Evolutionary conservation across 805 yeast species (phyloP), one percentile per base, ranked within the genome.

Genomic region (Starmera caribaea): DNA sequence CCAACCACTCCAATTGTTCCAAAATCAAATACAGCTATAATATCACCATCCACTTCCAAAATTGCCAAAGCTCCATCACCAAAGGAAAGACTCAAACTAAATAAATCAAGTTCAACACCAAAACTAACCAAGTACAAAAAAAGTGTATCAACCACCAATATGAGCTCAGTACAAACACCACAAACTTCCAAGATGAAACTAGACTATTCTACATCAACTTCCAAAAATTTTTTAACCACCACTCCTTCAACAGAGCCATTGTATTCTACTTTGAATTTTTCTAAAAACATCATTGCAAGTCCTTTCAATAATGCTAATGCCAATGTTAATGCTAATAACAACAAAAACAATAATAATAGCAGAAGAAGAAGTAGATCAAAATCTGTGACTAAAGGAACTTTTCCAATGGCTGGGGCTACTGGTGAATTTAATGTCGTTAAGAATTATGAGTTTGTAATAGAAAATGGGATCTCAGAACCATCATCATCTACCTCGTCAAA

Each of bases 361-460:
- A 21, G 26, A 21, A 21, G 26, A 21, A 21, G 26, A 8, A 12
- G 36, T 30, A 27, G 33, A 28, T 16, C 12, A 12, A 28, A 32
- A 26, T 24, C 29, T 9, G 10, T 35, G 17, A 34, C 16, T 31
- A 41, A 34, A 27, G 14, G 26, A 21, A 9, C 7, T 4, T 21
- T 21, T 5, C 24, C 24, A 21, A 21, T 21, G 4, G 26, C 26
- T 21, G 26, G 26, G 9, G 8, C 26, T 9, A 21, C 26, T 7
- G 26, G 26, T 2, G 8, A 21, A 21, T 21, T 41, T 13, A 41
- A 45, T 10, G 38, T 44, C 7, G 32, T 44, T 12, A 50, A 46
- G 37, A 51, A 43, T 36, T 54, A 41, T 29, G 57, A 54, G 35
- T 54, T 54, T 44, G 53, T 54, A 15, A 45, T 37, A 35, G 58